A percentile compares a stretch with the other conserved stretches of the same genome.
Evolutionary conservation across 1,139 yeast genomes (phyloP).

Genomic region (Yamadazyma spencermartinsiae): DNA sequence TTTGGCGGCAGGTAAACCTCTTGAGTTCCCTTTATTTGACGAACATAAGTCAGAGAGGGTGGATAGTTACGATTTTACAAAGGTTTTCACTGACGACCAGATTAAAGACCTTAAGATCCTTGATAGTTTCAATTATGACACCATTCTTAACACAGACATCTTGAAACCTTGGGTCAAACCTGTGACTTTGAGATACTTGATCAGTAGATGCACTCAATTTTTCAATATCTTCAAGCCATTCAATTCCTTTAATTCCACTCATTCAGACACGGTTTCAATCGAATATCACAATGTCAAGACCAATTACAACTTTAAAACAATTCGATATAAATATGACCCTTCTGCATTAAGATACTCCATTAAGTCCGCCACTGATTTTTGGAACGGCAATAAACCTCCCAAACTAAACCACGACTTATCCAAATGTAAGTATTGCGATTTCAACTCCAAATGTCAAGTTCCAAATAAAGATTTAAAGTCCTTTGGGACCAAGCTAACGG

Average conservation of each 20-base stretch:
- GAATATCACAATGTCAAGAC: constrained; percentile 51
- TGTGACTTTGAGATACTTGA: constrained; percentile 56
- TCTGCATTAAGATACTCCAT: constrained; percentile 26
- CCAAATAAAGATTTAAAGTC: constrained; percentile 24
- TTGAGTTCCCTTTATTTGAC: constrained; percentile 47
- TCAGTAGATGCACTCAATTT: constrained; percentile 55
- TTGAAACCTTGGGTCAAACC: constrained; percentile 50
- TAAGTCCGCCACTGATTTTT: constrained; percentile 40
- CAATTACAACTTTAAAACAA: constrained; percentile 36
- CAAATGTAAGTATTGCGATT: constrained; percentile 58
- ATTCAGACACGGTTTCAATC: constrained; percentile 40
- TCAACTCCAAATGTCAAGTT: constrained; percentile 33
- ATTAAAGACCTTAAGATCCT: constrained; percentile 13
- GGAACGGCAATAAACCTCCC: constrained; percentile 57
- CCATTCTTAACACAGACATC: constrained; percentile 15
- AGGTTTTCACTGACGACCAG: constrained; percentile 6
- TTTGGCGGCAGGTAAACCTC: constrained; percentile 45
- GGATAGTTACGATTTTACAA: constrained; percentile 12
- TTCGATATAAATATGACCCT: constrained; percentile 35
- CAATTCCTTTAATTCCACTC: constrained; percentile 27
- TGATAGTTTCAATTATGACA: constrained; percentile 18
- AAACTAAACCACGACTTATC: constrained; percentile 32
- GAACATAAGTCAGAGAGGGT: constrained; percentile 6
- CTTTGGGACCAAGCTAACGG: constrained; percentile 16
- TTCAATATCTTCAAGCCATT: constrained; percentile 35